Evolutionary conservation across 1,139 yeast species (phyloP).

Genomic region (Taphrina flavorubra): DNA sequence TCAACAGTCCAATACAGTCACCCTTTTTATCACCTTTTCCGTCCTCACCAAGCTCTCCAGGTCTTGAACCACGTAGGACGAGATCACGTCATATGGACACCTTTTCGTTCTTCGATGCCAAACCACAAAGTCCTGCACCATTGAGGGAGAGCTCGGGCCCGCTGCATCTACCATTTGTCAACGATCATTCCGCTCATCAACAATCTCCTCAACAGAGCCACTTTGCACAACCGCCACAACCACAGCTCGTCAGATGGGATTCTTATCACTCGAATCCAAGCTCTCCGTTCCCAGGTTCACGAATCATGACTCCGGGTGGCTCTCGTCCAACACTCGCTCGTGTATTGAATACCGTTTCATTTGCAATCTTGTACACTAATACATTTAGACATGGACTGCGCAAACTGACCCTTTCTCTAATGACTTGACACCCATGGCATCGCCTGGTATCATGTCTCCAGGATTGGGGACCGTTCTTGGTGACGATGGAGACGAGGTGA

Average conservation of each 20-base stretch:
- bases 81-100: conserved; percentile 39
- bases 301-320: conserved; percentile 28
- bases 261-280: conserved; percentile 15
- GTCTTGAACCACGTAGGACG: conserved; percentile 37
- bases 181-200: conserved; percentile 8
- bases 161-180: neutral
- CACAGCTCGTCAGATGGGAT: conserved; percentile 25
- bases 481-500: conserved; percentile 53
- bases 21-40: conserved; percentile 39
- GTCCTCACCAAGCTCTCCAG: conserved; percentile 34
- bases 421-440: conserved; percentile 36
- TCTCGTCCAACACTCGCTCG: conserved; percentile 14
- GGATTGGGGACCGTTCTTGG: conserved; percentile 34
- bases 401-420: conserved; percentile 31
- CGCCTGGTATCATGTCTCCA: conserved; percentile 28
- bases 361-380: neutral
- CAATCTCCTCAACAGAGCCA: conserved; percentile 10
- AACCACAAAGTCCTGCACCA: conserved; percentile 26
- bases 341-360: neutral
- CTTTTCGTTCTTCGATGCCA: conserved; percentile 38
- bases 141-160: conserved; percentile 12
- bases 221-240: conserved; percentile 26
- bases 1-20: conserved; percentile 34
- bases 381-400: conserved; percentile 9
- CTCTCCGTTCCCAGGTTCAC: conserved; percentile 19